Percentiles rank a stretch among this genome's conserved stretches.
Conservation (phyloP, 345 rosid species). For the Bretschneidera sinensis region DNA sequence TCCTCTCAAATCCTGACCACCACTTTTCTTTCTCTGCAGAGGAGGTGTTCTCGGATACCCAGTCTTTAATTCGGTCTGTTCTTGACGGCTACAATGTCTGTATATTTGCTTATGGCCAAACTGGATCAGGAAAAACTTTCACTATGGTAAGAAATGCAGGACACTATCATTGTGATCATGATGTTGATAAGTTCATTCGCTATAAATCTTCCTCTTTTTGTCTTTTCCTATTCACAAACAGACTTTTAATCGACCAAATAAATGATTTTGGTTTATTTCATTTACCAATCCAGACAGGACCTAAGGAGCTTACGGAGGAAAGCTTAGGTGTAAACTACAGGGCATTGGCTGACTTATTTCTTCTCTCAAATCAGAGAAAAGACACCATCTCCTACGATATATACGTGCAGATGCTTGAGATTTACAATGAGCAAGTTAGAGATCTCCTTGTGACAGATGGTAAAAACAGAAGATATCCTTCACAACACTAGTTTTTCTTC, state of each 20-base stretch:
- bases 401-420: slow-evolving; percentile 94
- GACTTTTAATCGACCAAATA: slow-evolving; percentile 3
- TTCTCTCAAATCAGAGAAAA: slow-evolving; percentile 61
- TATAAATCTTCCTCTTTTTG: not conserved
- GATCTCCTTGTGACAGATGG: slow-evolving; percentile 85
- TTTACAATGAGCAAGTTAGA: slow-evolving; percentile 94
- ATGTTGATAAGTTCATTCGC: slow-evolving; percentile 4
- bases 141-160: slow-evolving; percentile 66
- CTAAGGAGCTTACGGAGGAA: slow-evolving; percentile 77
- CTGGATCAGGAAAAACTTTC: slow-evolving; percentile 92
- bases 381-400: slow-evolving; percentile 57
- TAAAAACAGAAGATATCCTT: slow-evolving; percentile 77
- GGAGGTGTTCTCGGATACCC: slow-evolving; percentile 85
- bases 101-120: slow-evolving; percentile 99
- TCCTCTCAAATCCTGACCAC: slow-evolving; percentile 5
- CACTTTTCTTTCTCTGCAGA: slow-evolving; percentile 41
- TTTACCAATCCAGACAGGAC: slow-evolving; percentile 61
- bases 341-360: slow-evolving; percentile 82
- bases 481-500: slow-evolving; percentile 3
- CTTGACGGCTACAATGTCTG: slow-evolving; percentile 98
- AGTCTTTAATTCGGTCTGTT: slow-evolving; percentile 82
- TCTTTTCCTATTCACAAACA: not conserved
- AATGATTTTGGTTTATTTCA: not conserved
- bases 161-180: not conserved
- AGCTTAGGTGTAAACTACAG: slow-evolving; percentile 85